These are phyloP conservation scores for Luvunga scandens DNA, from an alignment of 345 rosid species.

Conservation along the genomic window DNA sequence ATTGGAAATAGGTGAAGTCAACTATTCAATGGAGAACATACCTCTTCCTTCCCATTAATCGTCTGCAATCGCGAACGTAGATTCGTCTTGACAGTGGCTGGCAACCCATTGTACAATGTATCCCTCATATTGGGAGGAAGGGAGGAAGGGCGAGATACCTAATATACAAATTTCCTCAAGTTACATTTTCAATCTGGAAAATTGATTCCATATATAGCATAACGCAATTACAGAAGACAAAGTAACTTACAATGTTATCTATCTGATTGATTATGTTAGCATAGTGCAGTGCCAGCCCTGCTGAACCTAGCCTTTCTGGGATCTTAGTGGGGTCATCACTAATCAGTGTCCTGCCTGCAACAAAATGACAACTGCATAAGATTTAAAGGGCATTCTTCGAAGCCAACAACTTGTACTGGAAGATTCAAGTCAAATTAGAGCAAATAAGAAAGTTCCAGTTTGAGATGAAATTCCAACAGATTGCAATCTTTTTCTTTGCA, in stretches of 20 bases:
- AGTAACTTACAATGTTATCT: constrained; percentile 68
- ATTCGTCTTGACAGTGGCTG: constrained; percentile 54
- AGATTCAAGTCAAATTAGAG: neutral
- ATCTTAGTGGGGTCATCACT: constrained; percentile 20
- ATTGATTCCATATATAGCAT: neutral
- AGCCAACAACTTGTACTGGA: neutral
- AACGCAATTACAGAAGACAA: neutral
- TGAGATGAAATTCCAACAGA: neutral
- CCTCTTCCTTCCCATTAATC: constrained; percentile 61
- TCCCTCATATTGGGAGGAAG: constrained; percentile 77
- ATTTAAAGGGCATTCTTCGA: neutral
- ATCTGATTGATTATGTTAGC: constrained; percentile 87
- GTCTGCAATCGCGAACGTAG: constrained; percentile 56
- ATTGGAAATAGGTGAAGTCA: neutral
- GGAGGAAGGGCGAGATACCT: constrained; percentile 73
- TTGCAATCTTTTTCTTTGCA: constrained; percentile 3
- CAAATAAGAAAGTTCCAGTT: neutral
- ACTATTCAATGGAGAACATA: constrained; percentile 19
- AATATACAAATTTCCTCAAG: neutral
- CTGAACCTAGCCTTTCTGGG: constrained; percentile 60
- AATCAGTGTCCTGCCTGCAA: constrained; percentile 29
- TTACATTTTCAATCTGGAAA: neutral
- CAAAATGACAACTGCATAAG: constrained; percentile 10
- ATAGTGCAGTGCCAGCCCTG: constrained; percentile 89
- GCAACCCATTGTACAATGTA: constrained; percentile 61